Evolutionary conservation across 768 basidiomycete genomes (phyloP), one percentile per base, ranked within the genome.

Genomic region (Kwoniella europaea): DNA sequence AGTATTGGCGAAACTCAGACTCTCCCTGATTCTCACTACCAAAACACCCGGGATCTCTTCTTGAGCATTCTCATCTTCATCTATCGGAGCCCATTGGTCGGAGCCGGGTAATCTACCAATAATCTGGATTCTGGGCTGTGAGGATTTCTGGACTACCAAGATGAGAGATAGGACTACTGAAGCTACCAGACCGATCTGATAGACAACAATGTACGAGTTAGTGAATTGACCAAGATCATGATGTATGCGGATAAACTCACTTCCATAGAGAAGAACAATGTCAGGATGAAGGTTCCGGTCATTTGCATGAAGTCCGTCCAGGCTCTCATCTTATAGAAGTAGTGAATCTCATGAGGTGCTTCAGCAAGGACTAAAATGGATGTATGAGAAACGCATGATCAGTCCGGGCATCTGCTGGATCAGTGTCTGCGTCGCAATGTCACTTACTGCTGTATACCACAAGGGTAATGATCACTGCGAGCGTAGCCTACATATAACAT

Each of bases 1-100:
- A 22, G 95, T 95, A 81, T 99, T 99, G 13, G 96, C 94, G 75
- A 99, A 99, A 79, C 93, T 92, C 29, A 99, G 86, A 78, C 89
- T 91, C 84, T 98, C 96, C 41, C 93, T 86, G 65, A 99, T 91
- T 24, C 94, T 87, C 6, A 98, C 88, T 59, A 99, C 95, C 57
- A 99, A 85, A 75, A 83, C 82, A 50, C 82, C 79, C 12, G 79
- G 77, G 16, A 83, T 75, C 54, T 84, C 79, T 60, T 84, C 83
- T 63, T 97, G 93, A 74, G 90, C 88, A 0, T 89, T 91, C 65
- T 93, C 92, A 68, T 91, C 90, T 80, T 97, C 94, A 59, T 91
- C 91, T 52, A 99, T 87, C 3, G 96, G 90, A 72, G 91, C 92
- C 94, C 94, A 99, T 65, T 89, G 85, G 68, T 92, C 89, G 0